Evolutionary conservation across 306 rosid genomes (phyloP).

Genomic region (Fragaria nilgerrensis): DNA sequence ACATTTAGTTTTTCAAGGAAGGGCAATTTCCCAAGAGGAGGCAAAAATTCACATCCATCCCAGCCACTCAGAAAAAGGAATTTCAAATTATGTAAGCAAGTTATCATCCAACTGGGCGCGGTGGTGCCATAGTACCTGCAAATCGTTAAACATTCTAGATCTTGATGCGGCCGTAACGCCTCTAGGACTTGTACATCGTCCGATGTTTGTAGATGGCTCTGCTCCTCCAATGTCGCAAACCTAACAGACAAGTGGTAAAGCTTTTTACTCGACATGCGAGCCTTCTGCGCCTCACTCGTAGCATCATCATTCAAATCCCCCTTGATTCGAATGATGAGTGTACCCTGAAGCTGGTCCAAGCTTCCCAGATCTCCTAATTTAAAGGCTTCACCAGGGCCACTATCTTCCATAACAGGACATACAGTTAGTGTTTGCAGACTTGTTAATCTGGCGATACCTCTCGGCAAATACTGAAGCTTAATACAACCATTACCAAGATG

Average conservation of each 20-base stretch:
- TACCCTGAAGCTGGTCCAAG: background rate
- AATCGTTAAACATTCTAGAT: background rate
- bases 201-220: background rate
- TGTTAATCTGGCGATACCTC: background rate
- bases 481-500: background rate
- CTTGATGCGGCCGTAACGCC: conserved; percentile 13
- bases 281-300: background rate
- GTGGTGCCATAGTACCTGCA: background rate
- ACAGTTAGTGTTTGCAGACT: background rate
- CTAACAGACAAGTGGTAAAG: accelerated
- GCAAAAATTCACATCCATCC: background rate
- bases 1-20: background rate
- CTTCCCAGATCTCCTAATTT: background rate
- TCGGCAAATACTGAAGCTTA: background rate
- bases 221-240: background rate
- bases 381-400: background rate
- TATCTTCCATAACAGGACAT: background rate
- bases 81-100: background rate
- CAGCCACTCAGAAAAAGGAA: accelerated
- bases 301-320: background rate
- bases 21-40: background rate
- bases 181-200: background rate
- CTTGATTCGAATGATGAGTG: accelerated
- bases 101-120: conserved; percentile 8
- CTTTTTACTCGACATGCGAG: background rate